A percentile compares a stretch with the other conserved stretches of the same genome.
Evolutionary conservation across 768 basidiomycete genomes (phyloP).

Genomic region (Termitomyces sp.): DNA sequence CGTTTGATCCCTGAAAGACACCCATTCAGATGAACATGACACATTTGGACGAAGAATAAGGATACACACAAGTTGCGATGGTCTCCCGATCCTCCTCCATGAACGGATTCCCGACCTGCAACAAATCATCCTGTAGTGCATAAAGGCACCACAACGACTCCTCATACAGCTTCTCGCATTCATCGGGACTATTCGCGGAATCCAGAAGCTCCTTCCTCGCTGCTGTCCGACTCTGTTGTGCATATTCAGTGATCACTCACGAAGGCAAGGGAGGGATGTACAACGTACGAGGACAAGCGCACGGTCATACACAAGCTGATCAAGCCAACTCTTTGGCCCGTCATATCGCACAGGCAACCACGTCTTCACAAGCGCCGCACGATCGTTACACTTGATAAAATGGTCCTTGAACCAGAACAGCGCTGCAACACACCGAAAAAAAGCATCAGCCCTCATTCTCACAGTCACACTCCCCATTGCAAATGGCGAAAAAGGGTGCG

Average conservation of each 20-base stretch:
- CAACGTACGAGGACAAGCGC: constrained; percentile 54
- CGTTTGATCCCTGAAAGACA: constrained; percentile 66
- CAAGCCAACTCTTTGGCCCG: constrained; percentile 79
- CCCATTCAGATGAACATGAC: background rate
- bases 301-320: constrained; percentile 90
- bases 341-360: constrained; percentile 83
- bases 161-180: constrained; percentile 93
- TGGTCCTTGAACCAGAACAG: constrained; percentile 89
- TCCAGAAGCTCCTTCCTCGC: constrained; percentile 88
- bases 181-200: constrained; percentile 65
- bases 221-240: constrained; percentile 78
- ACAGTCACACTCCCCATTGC: background rate
- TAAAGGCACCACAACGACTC: constrained; percentile 93
- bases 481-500: background rate
- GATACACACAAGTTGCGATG: constrained; percentile 66
- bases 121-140: constrained; percentile 83
- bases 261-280: background rate
- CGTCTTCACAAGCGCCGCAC: constrained; percentile 82
- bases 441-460: background rate
- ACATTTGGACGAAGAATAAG: background rate
- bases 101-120: constrained; percentile 78
- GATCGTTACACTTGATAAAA: constrained; percentile 92
- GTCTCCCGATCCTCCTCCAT: constrained; percentile 79
- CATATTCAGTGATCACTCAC: background rate
- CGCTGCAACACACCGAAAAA: constrained; percentile 42